Conservation (phyloP, 345 rosid genomes). For the Rhodomyrtus tomentosa region DNA sequence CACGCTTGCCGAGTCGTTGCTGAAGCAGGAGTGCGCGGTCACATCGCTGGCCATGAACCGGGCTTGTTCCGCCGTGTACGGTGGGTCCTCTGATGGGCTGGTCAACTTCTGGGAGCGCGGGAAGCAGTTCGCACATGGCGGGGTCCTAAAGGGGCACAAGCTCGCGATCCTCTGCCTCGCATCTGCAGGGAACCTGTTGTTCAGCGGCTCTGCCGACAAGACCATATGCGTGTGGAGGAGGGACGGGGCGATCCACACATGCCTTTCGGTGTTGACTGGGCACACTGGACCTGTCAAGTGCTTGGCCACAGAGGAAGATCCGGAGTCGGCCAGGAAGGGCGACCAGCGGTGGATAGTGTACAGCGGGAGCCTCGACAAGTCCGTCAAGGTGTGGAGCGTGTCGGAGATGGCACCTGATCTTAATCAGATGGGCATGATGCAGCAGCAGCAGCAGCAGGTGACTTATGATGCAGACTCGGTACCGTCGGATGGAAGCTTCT, state of each 20-base stretch:
- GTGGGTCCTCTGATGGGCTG: slow-evolving; percentile 86
- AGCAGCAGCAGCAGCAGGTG: slow-evolving; percentile 19
- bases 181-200: slow-evolving; percentile 60
- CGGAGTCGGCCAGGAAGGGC: slow-evolving; percentile 20
- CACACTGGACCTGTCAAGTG: slow-evolving; percentile 91
- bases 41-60: slow-evolving; percentile 59
- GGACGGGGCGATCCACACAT: slow-evolving; percentile 60
- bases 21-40: slow-evolving; percentile 85
- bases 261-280: slow-evolving; percentile 79
- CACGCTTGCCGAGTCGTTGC: slow-evolving; percentile 32
- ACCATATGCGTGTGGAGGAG: slow-evolving; percentile 89
- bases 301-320: slow-evolving; percentile 67
- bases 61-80: slow-evolving; percentile 40
- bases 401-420: slow-evolving; percentile 46
- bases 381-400: slow-evolving; percentile 92
- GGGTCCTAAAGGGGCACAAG: slow-evolving; percentile 76
- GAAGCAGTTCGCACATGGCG: slow-evolving; percentile 59
- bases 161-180: slow-evolving; percentile 79
- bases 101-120: slow-evolving; percentile 83
- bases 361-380: slow-evolving; percentile 89
- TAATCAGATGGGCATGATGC: slow-evolving; percentile 28
- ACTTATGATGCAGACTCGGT: slow-evolving; percentile 16
- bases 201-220: slow-evolving; percentile 95
- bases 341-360: slow-evolving; percentile 67
- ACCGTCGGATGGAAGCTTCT: slow-evolving; percentile 15